Percentiles rank a stretch among this genome's conserved stretches.
Conservation (phyloP, 768 basidiomycete species). For the Lentinula sp. region DNA sequence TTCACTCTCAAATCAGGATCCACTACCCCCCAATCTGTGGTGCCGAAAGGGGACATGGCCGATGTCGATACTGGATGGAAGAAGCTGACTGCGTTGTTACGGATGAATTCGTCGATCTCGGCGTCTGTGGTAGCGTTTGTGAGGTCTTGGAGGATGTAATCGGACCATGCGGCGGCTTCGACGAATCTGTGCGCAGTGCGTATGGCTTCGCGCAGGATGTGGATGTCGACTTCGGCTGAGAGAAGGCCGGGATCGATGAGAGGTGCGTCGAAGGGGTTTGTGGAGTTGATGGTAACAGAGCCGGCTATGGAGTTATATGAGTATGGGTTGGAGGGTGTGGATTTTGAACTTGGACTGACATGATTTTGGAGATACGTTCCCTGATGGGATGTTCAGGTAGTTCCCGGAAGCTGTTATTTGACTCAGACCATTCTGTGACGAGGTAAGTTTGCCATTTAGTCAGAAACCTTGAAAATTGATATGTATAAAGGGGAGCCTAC, state of each 20-base stretch:
- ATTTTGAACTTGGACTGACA: constrained; percentile 16
- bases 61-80: constrained; percentile 29
- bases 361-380: constrained; percentile 20
- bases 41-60: constrained; percentile 23
- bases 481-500: constrained; percentile 13
- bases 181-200: constrained; percentile 13
- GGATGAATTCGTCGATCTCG: constrained; percentile 22
- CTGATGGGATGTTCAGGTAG: background rate
- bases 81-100: constrained; percentile 18
- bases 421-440: constrained; percentile 5
- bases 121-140: constrained; percentile 22
- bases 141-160: constrained; percentile 9
- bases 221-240: constrained; percentile 14
- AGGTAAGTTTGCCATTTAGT: background rate
- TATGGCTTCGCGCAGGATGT: constrained; percentile 15
- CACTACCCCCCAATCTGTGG: constrained; percentile 17
- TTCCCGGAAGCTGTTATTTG: background rate
- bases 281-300: constrained; percentile 26
- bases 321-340: background rate
- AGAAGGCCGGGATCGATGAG: constrained; percentile 40
- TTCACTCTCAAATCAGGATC: constrained; percentile 18
- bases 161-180: constrained; percentile 12
- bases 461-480: background rate
- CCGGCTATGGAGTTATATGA: background rate
- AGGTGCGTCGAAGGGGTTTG: constrained; percentile 33